A percentile compares a stretch with the other conserved stretches of the same genome.
Conservation (phyloP, 2,329 filamentous ascomycete species). For the Penicillium frequentans region DNA sequence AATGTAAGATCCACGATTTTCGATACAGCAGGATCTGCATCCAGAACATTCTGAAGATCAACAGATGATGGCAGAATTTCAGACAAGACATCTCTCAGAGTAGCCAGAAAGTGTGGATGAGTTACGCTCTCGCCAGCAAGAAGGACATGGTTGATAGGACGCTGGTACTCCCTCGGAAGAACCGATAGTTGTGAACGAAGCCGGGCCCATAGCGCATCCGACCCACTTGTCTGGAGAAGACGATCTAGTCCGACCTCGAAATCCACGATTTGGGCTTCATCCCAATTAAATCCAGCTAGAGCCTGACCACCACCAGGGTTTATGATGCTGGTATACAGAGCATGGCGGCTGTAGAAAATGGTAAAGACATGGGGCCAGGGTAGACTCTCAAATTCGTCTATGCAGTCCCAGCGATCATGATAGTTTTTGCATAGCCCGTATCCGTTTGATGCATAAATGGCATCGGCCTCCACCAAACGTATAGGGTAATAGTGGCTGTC, state of each 20-base stretch:
- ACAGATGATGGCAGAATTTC: not conserved
- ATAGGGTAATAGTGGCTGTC: conserved; percentile 5
- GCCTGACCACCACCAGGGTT: conserved; percentile 2
- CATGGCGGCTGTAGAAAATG: conserved; percentile 8
- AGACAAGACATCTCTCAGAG: conserved; percentile 4
- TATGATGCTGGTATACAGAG: conserved; percentile 8
- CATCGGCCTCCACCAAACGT: conserved; percentile 8
- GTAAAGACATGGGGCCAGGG: not conserved
- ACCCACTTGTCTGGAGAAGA: conserved; percentile 9
- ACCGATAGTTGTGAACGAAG: conserved; percentile 6
- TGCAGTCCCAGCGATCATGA: conserved; percentile 7
- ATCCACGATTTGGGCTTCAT: conserved; percentile 4
- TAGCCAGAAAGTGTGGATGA: conserved; percentile 3
- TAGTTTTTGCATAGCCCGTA: conserved; percentile 7
- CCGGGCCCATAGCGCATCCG: conserved; percentile 2
- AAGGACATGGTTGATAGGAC: conserved; percentile 6
- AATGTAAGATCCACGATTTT: not conserved
- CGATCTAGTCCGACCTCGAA: conserved; percentile 9
- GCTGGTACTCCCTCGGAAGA: conserved; percentile 1
- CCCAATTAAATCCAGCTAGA: not conserved
- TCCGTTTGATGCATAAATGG: conserved; percentile 10
- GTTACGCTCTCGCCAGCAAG: conserved; percentile 11
- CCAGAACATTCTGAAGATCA: not conserved
- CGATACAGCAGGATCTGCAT: not conserved
- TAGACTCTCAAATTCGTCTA: not conserved